Percentiles rank a stretch among this genome's conserved stretches.
These are phyloP conservation scores for Neurospora hispaniola DNA, from an alignment of 495 filamentous ascomycete species.

Conservation along the genomic window DNA sequence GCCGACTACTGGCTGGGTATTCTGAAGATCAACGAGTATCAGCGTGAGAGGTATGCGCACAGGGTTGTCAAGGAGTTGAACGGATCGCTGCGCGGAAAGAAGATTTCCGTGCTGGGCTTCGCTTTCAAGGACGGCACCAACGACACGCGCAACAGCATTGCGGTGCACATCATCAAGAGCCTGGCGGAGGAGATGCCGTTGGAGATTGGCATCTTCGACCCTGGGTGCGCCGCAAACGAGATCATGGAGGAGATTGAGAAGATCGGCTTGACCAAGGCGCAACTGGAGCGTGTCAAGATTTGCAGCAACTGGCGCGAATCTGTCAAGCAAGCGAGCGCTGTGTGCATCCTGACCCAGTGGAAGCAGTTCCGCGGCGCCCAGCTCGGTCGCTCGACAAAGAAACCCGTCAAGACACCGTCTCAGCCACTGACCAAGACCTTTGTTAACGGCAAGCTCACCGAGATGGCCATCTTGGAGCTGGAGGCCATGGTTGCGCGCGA, in stretches of 20 bases:
- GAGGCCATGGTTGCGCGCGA: conserved; percentile 8
- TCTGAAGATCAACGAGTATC: conserved; percentile 67
- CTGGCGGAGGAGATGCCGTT: conserved; percentile 51
- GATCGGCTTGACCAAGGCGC: conserved; percentile 18
- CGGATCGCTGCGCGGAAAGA: conserved; percentile 59
- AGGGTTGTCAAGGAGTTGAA: conserved; percentile 56
- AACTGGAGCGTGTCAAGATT: conserved; percentile 30
- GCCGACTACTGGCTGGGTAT: conserved; percentile 68
- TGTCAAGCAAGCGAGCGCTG: conserved; percentile 27
- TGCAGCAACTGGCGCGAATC: conserved; percentile 35
- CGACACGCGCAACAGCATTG: conserved; percentile 64
- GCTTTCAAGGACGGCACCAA: conserved; percentile 77
- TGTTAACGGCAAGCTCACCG: conserved; percentile 6
- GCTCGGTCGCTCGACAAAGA: not conserved
- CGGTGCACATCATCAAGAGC: conserved; percentile 54
- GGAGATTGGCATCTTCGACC: conserved; percentile 68
- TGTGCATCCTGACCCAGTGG: conserved; percentile 22
- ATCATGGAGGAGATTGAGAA: conserved; percentile 33
- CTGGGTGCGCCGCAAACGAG: conserved; percentile 40
- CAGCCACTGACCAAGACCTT: not conserved
- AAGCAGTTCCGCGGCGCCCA: conserved; percentile 22
- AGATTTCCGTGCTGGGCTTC: conserved; percentile 64
- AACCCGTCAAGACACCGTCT: not conserved
- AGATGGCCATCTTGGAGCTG: conserved; percentile 14
- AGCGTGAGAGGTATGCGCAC: conserved; percentile 55